Evolutionary conservation across 306 rosid species (phyloP).

Genomic region (Begonia fuchsioides): DNA sequence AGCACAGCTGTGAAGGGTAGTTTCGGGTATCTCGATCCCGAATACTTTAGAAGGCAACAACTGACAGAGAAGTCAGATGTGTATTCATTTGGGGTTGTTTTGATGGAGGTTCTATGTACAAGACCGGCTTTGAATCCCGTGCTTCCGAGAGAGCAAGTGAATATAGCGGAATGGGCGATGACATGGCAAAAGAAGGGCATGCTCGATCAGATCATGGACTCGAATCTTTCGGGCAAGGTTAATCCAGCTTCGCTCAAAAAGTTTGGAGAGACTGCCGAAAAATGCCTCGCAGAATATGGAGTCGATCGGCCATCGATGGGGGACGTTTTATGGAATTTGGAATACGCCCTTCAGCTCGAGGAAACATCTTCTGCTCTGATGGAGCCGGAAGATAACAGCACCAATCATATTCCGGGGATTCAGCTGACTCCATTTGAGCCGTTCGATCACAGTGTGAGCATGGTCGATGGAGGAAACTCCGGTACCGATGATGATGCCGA

Average conservation of each 20-base stretch:
- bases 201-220: slow-evolving; percentile 94
- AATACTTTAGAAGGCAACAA: slow-evolving; percentile 88
- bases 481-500: slow-evolving; percentile 51
- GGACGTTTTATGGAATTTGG: slow-evolving; percentile 88
- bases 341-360: slow-evolving; percentile 89
- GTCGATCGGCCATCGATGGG: slow-evolving; percentile 98
- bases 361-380: slow-evolving; percentile 60
- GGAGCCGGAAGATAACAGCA: slow-evolving; percentile 96
- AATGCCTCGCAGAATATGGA: slow-evolving; percentile 84
- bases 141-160: slow-evolving; percentile 90
- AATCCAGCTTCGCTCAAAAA: slow-evolving; percentile 82
- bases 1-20: slow-evolving; percentile 98
- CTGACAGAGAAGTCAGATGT: slow-evolving; percentile 98
- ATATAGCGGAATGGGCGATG: slow-evolving; percentile 99
- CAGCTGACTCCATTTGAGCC: slow-evolving; percentile 59
- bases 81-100: slow-evolving; percentile 89
- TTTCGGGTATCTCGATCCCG: slow-evolving; percentile 96
- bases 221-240: slow-evolving; percentile 65
- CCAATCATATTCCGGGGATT: slow-evolving; percentile 77
- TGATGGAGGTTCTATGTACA: slow-evolving; percentile 94
- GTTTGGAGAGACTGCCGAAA: slow-evolving; percentile 93
- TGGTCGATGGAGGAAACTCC: slow-evolving; percentile 45
- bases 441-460: slow-evolving; percentile 71
- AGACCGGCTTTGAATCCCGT: slow-evolving; percentile 95
- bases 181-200: slow-evolving; percentile 91